These are phyloP conservation scores for Plantago coronopus DNA, from an alignment of 305 asterid species.

Conservation along the genomic window DNA sequence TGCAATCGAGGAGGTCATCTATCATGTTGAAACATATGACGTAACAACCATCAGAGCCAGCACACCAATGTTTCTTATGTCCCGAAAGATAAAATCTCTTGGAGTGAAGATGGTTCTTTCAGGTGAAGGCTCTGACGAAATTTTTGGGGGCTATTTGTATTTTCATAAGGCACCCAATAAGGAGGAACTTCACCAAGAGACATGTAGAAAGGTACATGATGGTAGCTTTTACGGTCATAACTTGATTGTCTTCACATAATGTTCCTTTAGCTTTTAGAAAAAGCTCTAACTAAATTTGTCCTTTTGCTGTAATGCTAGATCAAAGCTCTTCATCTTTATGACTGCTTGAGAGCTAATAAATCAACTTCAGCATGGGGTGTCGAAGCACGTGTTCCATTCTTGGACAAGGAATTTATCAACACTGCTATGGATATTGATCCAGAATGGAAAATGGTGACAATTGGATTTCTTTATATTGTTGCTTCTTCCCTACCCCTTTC, in stretches of 20 bases:
- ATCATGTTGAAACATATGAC: constrained; percentile 92
- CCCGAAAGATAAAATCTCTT: constrained; percentile 89
- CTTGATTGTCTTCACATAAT: constrained; percentile 13
- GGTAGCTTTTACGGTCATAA: constrained; percentile 1
- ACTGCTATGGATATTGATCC: constrained; percentile 94
- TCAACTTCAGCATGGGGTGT: constrained; percentile 99
- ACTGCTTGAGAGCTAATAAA: constrained; percentile 98
- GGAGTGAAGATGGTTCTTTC: constrained; percentile 99
- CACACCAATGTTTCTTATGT: constrained; percentile 99
- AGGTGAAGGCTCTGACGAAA: constrained; percentile 99
- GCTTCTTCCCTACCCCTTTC: constrained; percentile 7
- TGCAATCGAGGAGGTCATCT: constrained; percentile 94
- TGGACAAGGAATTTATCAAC: constrained; percentile 90
- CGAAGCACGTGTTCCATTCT: constrained; percentile 99
- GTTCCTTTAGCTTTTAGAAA: constrained; percentile 6
- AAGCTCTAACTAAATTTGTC: constrained; percentile 10
- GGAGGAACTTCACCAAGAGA: constrained; percentile 88
- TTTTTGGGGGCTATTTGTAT: constrained; percentile 95
- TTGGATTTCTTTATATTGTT: constrained; percentile 15
- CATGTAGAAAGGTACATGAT: constrained; percentile 77
- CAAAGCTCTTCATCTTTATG: constrained; percentile 97
- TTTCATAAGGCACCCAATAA: constrained; percentile 99
- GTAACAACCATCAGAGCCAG: constrained; percentile 98
- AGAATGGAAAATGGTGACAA: constrained; percentile 83
- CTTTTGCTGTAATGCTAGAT: constrained; percentile 48